A percentile compares a stretch with the other conserved stretches of the same genome.
Conservation (phyloP, 257 asterid genomes). For the Petunia secreta region DNA sequence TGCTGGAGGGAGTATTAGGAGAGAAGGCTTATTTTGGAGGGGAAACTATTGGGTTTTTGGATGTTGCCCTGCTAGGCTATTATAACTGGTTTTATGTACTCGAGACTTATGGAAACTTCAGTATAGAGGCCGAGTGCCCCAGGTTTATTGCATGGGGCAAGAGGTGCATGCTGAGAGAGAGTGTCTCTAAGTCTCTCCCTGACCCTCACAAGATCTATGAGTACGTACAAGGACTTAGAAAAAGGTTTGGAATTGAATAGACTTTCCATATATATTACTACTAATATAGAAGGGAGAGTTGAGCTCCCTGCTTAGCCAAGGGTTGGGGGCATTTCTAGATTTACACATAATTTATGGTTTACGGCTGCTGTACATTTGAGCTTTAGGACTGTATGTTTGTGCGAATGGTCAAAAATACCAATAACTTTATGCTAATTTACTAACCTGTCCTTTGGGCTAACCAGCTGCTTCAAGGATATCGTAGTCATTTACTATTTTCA, state of each 20-base stretch:
- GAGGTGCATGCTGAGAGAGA: slow-evolving; percentile 29
- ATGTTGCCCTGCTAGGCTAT: slow-evolving; percentile 24
- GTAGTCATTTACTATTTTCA: too few relatives aligned
- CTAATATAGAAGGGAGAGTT: too few relatives aligned
- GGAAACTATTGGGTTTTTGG: slow-evolving; percentile 24
- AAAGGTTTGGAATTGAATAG: background rate
- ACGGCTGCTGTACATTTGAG: too few relatives aligned
- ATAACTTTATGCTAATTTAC: too few relatives aligned
- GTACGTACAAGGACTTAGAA: background rate
- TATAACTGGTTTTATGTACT: slow-evolving; percentile 25
- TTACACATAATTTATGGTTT: too few relatives aligned
- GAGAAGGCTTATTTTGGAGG: slow-evolving; percentile 28
- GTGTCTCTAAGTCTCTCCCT: slow-evolving; percentile 27
- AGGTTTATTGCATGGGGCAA: slow-evolving; percentile 28
- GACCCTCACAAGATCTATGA: slow-evolving; percentile 20
- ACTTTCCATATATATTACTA: too few relatives aligned
- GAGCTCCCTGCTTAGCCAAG: too few relatives aligned
- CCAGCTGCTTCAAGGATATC: too few relatives aligned
- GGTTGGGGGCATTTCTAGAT: too few relatives aligned
- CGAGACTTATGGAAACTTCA: slow-evolving; percentile 23
- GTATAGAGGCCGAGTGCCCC: slow-evolving; percentile 27
- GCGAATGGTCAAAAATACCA: too few relatives aligned
- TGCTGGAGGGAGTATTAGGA: slow-evolving; percentile 29
- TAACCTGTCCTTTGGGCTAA: too few relatives aligned
- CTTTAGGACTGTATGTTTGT: too few relatives aligned